These are phyloP conservation scores for Stagonosporopsis cucurbitacearum DNA, from an alignment of 2,329 filamentous ascomycete species.

Conservation along the genomic window DNA sequence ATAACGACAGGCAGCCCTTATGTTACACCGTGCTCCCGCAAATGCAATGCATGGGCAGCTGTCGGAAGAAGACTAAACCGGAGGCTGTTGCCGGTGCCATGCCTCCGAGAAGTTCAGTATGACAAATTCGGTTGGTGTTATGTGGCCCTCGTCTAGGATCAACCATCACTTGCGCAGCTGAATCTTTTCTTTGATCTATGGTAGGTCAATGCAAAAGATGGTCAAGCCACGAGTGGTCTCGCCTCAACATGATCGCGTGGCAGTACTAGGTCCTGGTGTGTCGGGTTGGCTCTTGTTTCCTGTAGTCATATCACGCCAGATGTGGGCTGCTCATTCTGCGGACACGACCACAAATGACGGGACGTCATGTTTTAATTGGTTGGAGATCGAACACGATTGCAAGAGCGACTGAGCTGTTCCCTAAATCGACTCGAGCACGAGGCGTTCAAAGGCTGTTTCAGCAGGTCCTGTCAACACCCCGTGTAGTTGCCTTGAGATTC, in stretches of 20 bases:
- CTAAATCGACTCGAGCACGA: background rate
- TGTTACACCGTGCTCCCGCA: background rate
- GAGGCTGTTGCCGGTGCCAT: background rate
- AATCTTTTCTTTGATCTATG: background rate
- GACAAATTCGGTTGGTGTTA: background rate
- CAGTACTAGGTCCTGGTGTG: background rate
- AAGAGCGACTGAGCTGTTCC: background rate
- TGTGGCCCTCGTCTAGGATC: background rate
- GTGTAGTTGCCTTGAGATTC: background rate
- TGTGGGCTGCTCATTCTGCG: conserved; percentile 1
- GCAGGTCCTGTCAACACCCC: background rate
- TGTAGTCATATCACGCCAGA: background rate
- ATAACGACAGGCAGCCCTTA: background rate
- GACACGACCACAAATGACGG: background rate
- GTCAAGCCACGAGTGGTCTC: background rate
- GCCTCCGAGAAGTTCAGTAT: background rate
- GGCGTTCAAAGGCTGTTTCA: background rate
- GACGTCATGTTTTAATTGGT: background rate
- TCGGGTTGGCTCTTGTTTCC: background rate
- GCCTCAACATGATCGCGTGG: background rate
- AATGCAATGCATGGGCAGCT: background rate
- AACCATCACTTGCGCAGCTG: background rate
- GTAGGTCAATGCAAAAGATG: background rate
- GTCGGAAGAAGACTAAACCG: background rate
- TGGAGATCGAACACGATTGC: background rate